Percentiles rank a stretch among this genome's conserved stretches.
These are phyloP conservation scores for Fusarium sacchari DNA, from an alignment of 2,329 filamentous ascomycete genomes.

Conservation along the genomic window DNA sequence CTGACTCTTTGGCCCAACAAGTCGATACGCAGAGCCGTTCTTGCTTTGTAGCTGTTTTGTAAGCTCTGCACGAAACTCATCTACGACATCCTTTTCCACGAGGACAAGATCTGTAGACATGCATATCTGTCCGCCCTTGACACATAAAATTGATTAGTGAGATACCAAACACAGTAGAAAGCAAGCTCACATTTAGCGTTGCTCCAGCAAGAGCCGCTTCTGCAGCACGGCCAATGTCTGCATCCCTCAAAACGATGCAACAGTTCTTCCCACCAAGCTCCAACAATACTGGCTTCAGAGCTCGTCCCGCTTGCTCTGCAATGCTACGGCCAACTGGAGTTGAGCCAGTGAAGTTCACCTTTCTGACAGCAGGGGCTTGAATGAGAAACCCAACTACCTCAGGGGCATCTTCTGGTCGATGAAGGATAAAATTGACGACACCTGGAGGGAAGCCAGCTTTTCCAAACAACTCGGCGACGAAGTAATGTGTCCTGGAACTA, in stretches of 20 bases:
- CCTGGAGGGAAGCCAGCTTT: background rate
- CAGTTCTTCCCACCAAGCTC: background rate
- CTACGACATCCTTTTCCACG: background rate
- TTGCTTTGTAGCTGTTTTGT: background rate
- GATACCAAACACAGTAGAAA: accelerated
- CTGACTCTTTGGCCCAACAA: background rate
- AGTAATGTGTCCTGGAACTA: background rate
- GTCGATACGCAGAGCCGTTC: accelerated
- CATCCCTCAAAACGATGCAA: background rate
- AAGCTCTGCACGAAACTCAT: background rate
- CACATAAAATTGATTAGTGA: accelerated
- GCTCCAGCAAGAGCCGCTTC: background rate
- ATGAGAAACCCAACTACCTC: background rate
- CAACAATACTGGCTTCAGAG: background rate
- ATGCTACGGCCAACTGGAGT: background rate
- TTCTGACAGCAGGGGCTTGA: background rate
- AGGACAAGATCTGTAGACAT: background rate
- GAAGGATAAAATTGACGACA: background rate
- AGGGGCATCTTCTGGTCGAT: background rate
- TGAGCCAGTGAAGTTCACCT: background rate
- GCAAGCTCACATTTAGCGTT: background rate
- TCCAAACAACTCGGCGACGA: background rate
- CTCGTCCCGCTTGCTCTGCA: background rate
- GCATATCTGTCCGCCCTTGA: background rate
- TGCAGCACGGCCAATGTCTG: background rate